Conservation (phyloP, 805 yeast genomes). For the Hermanozyma aechmeae region DNA sequence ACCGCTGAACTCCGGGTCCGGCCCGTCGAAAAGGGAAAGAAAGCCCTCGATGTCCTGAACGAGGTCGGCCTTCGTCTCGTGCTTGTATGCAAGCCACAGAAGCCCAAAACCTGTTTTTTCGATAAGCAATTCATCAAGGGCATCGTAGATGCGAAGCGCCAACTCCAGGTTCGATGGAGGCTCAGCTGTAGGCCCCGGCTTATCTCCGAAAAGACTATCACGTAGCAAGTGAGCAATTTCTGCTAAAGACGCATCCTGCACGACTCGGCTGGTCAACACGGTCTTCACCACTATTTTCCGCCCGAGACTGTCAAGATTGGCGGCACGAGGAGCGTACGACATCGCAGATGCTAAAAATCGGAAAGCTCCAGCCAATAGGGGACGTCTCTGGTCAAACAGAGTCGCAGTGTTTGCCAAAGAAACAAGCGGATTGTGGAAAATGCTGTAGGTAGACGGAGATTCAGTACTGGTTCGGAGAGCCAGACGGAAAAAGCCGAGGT, state of each 20-base stretch:
- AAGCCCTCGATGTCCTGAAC: conserved; percentile 7
- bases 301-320: not conserved
- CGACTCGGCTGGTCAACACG: not conserved
- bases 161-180: not conserved
- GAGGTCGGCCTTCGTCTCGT: conserved; percentile 11
- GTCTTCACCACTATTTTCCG: not conserved
- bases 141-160: not conserved
- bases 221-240: not conserved
- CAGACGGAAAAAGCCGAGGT: too few species aligned
- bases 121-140: not conserved
- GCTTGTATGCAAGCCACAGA: conserved; percentile 3
- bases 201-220: not conserved
- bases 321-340: not conserved
- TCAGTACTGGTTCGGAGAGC: too few species aligned
- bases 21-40: conserved; percentile 8
- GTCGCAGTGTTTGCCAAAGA: not conserved
- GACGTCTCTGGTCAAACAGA: not conserved
- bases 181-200: not conserved
- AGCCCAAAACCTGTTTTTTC: not conserved
- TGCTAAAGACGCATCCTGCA: not conserved
- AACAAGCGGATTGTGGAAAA: conserved; percentile 1
- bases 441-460: too few species aligned
- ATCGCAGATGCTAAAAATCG: not conserved
- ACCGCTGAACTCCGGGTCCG: conserved; percentile 5
- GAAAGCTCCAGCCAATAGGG: not conserved